phyloP scores from a whole-genome alignment of 257 asterid species.

The Fraxinus anomala region DNA sequence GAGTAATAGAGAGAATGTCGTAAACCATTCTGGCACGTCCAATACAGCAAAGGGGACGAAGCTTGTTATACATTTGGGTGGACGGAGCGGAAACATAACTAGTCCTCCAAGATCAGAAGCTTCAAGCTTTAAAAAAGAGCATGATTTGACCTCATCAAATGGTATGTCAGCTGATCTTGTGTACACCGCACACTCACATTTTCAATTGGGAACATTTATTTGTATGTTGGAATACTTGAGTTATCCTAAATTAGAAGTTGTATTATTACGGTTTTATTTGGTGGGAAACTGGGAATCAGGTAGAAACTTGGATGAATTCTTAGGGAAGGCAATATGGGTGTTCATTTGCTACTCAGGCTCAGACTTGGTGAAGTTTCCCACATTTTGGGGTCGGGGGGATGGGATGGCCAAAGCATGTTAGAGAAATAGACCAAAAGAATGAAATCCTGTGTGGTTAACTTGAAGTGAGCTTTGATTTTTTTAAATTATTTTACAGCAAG shows the following conservation, averaged over 20 bases:
- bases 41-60: slow-evolving; percentile 67
- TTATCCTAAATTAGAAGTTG: slow-evolving; percentile 8
- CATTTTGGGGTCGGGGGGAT: not conserved
- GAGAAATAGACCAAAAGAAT: not conserved
- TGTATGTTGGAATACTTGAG: not conserved
- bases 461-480: not conserved
- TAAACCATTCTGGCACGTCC: slow-evolving; percentile 42
- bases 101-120: slow-evolving; percentile 66
- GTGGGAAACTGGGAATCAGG: not conserved
- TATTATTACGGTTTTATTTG: slow-evolving; percentile 16
- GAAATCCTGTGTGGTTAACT: not conserved
- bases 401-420: not conserved
- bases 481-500: not conserved
- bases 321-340: not conserved
- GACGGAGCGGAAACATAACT: slow-evolving; percentile 53
- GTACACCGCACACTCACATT: not conserved
- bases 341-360: not conserved
- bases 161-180: slow-evolving; percentile 41
- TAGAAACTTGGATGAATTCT: not conserved
- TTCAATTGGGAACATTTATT: not conserved
- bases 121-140: slow-evolving; percentile 57
- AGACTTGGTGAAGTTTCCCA: not conserved
- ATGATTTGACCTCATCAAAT: slow-evolving; percentile 54
- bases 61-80: slow-evolving; percentile 92
- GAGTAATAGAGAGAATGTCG: slow-evolving; percentile 48